Evolutionary conservation across 345 rosid species (phyloP).

Genomic region (Laguncularia racemosa): DNA sequence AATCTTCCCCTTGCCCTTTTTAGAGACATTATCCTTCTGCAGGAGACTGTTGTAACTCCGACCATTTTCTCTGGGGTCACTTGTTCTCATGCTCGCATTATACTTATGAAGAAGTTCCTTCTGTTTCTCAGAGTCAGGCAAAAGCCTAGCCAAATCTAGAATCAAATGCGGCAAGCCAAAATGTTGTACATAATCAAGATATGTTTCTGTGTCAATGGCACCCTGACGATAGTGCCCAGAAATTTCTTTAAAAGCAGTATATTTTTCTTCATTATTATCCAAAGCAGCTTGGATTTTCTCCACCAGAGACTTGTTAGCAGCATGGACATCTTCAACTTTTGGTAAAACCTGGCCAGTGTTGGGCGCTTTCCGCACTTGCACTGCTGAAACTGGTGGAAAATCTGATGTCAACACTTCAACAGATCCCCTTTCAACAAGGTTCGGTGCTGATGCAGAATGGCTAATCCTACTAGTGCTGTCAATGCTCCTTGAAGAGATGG

Average conservation of each 20-base stretch:
- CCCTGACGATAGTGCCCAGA: constrained; percentile 84
- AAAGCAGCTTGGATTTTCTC: constrained; percentile 73
- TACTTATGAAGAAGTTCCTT: constrained; percentile 70
- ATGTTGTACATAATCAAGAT: constrained; percentile 57
- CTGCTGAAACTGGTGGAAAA: constrained; percentile 79
- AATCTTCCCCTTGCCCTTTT: constrained; percentile 43
- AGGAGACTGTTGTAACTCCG: constrained; percentile 11
- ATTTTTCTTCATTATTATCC: constrained; percentile 60
- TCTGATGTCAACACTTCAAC: constrained; percentile 33
- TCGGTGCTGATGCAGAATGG: constrained; percentile 69
- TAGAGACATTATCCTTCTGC: constrained; percentile 23
- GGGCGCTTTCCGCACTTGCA: constrained; percentile 27
- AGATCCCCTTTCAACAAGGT: constrained; percentile 38
- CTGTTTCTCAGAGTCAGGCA: constrained; percentile 79
- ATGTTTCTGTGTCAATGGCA: constrained; percentile 45
- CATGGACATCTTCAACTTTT: constrained; percentile 46
- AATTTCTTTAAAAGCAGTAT: constrained; percentile 54
- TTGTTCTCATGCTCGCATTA: constrained; percentile 33
- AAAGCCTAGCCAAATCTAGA: constrained; percentile 74
- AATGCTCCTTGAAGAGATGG: constrained; percentile 24
- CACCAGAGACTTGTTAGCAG: constrained; percentile 75
- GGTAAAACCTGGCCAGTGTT: constrained; percentile 22
- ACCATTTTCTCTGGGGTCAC: constrained; percentile 22
- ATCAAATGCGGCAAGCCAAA: constrained; percentile 72
- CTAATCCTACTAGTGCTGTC: constrained; percentile 34